phyloP scores from a whole-genome alignment of 306 rosid species.

The Rosa multiflora region DNA sequence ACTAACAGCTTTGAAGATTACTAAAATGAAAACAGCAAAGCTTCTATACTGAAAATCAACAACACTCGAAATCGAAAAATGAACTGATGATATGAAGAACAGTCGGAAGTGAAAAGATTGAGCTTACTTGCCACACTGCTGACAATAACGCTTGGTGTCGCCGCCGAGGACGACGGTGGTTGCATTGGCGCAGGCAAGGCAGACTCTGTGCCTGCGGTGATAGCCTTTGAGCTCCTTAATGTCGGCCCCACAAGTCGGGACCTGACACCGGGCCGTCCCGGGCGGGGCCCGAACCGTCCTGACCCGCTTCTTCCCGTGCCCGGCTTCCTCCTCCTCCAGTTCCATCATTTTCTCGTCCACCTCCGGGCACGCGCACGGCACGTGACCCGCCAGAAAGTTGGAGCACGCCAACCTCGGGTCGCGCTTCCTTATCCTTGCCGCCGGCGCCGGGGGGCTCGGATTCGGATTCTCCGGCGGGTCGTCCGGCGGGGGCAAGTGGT shows the following conservation, averaged over 20 bases:
- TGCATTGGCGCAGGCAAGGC: conserved; percentile 82
- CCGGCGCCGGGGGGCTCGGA: conserved; percentile 1
- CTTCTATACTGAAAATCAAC: not conserved
- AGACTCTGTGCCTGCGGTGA: conserved; percentile 85
- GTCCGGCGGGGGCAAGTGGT: conserved; percentile 7
- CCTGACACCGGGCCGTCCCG: conserved; percentile 64
- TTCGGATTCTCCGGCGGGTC: not conserved
- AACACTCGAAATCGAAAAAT: not conserved
- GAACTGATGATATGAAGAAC: not conserved
- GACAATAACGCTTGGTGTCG: conserved; percentile 78
- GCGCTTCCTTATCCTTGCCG: conserved; percentile 63
- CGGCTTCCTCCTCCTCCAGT: conserved; percentile 56
- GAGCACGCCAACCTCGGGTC: conserved; percentile 86
- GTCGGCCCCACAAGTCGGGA: conserved; percentile 80
- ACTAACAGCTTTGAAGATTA: not conserved
- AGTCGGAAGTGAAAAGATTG: not conserved
- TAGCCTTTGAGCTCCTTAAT: conserved; percentile 86
- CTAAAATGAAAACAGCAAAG: not conserved
- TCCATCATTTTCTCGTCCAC: conserved; percentile 53
- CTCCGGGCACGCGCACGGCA: conserved; percentile 98
- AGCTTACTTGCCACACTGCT: conserved; percentile 97
- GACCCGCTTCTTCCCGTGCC: conserved; percentile 64
- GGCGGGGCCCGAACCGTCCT: conserved; percentile 45
- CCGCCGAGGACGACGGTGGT: conserved; percentile 56
- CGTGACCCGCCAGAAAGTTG: conserved; percentile 78